A percentile compares a stretch with the other conserved stretches of the same genome.
Conservation (phyloP, 805 yeast species). For the Metschnikowia picachoensis region DNA sequence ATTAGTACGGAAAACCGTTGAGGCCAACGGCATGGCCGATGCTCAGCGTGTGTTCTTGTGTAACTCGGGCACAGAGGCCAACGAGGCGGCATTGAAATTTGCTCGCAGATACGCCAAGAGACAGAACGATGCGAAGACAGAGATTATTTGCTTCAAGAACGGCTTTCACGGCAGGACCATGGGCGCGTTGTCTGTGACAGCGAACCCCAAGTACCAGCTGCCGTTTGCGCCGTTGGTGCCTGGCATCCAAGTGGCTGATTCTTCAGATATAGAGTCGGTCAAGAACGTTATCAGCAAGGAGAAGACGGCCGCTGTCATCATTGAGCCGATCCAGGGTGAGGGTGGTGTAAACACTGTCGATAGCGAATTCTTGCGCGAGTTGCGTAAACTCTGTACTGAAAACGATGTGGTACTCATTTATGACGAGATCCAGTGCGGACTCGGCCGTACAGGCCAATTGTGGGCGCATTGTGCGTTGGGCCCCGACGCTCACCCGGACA, state of each 20-base stretch:
- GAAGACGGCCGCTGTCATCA: slow-evolving; percentile 83
- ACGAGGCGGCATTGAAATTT: slow-evolving; percentile 57
- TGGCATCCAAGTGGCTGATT: slow-evolving; percentile 68
- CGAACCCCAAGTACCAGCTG: slow-evolving; percentile 86
- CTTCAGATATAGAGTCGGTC: slow-evolving; percentile 59
- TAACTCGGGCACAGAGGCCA: slow-evolving; percentile 59
- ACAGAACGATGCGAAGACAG: slow-evolving; percentile 53
- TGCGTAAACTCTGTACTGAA: slow-evolving; percentile 64
- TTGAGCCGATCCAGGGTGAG: slow-evolving; percentile 98
- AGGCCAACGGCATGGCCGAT: slow-evolving; percentile 73
- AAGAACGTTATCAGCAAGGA: slow-evolving; percentile 48
- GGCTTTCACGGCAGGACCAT: slow-evolving; percentile 94
- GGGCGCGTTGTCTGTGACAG: slow-evolving; percentile 91
- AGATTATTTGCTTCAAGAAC: slow-evolving; percentile 80
- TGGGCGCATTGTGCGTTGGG: slow-evolving; percentile 89
- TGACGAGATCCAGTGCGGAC: slow-evolving; percentile 96
- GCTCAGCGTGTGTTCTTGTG: slow-evolving; percentile 71
- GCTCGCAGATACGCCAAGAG: slow-evolving; percentile 75
- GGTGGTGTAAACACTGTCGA: slow-evolving; percentile 83
- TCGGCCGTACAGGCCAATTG: slow-evolving; percentile 85
- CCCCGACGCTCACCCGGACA: slow-evolving; percentile 86
- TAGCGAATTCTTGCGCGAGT: slow-evolving; percentile 56
- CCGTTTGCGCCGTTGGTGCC: slow-evolving; percentile 94
- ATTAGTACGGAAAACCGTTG: slow-evolving; percentile 63
- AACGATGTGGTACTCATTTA: slow-evolving; percentile 75